Evolutionary conservation across 2,329 filamentous ascomycete genomes (phyloP).

Genomic region (Xylariaceae sp.): DNA sequence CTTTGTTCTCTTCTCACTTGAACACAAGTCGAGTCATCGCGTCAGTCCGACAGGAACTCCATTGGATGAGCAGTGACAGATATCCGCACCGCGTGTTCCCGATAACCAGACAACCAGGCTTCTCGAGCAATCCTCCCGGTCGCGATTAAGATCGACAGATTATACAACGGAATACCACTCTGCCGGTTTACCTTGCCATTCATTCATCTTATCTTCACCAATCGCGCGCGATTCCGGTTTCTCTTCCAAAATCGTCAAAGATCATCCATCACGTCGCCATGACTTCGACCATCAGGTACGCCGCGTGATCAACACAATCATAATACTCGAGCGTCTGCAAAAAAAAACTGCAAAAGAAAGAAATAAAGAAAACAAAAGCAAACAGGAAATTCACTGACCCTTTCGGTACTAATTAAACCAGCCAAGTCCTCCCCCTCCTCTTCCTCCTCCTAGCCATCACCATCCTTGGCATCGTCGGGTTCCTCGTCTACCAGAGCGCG

Average conservation of each 20-base stretch:
- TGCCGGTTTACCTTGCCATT: too few species aligned
- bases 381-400: neutral
- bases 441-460: conserved; percentile 55
- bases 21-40: too few species aligned
- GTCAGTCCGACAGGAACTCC: too few species aligned
- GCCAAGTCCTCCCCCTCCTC: conserved; percentile 60
- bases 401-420: conserved; percentile 25
- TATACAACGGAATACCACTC: too few species aligned
- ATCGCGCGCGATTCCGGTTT: neutral
- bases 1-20: too few species aligned
- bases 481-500: conserved; percentile 65
- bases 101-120: too few species aligned
- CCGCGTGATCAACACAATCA: too few species aligned
- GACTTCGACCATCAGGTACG: conserved; percentile 26
- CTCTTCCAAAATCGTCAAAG: neutral
- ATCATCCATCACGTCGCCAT: conserved; percentile 15
- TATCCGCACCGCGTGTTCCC: too few species aligned
- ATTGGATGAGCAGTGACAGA: too few species aligned
- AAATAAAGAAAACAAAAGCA: neutral
- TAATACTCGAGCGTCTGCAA: neutral
- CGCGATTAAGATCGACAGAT: too few species aligned
- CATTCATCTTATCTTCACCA: neutral
- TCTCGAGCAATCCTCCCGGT: too few species aligned
- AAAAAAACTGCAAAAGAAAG: too few species aligned
- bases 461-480: conserved; percentile 58